Evolutionary conservation across 768 basidiomycete species (phyloP), one percentile per base, ranked within the genome.

Genomic region (Pholiota conissans): DNA sequence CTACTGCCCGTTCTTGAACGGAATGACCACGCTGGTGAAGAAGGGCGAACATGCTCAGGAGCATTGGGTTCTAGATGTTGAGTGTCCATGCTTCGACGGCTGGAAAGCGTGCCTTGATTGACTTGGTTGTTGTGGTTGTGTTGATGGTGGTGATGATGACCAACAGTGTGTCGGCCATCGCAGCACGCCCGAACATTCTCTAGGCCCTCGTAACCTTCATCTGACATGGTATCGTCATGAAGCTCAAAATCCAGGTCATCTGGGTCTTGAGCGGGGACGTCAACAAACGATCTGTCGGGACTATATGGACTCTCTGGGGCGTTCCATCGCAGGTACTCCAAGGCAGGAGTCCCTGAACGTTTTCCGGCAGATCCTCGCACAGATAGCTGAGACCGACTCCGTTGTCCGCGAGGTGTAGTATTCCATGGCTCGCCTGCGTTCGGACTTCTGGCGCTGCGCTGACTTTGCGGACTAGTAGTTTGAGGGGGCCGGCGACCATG

Each of bases 131-230:
- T 30, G 13, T 45, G 48, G 7, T n/a, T 29, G 6, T 39, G 71
- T 55, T 85, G 83, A 34, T 86, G 84, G 26, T 84, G 85, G 46
- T 86, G 86, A 52, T 84, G 83, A 58, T 80, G 82, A 0, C 91
- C 91, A 16, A 95, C 91, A 1, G 91, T 93, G 71, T 95, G 93
- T 51, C 84, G 80, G 18, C 91, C 92, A 69, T 93, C 91, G 65
- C 91, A 94, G 69, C 92, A 94, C 1, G 90, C 94, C 22, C 96
- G 83, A 20, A 98, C 95, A 65, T 98, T 98, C 76, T 98, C 95
- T 54, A 98, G 71, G 0, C 94, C 95, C 66, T 98, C 95, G 68
- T 84, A 98, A 4, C 85, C 92, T 29, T 86, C 86, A 62, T 92
- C 91, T 11, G 85, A 89, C 61, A 82, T 70, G 20, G 79, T 78